Base-by-base conservation (phyloP, 2,329 filamentous ascomycete genomes). In the Tolypocladium nubicola region DNA sequence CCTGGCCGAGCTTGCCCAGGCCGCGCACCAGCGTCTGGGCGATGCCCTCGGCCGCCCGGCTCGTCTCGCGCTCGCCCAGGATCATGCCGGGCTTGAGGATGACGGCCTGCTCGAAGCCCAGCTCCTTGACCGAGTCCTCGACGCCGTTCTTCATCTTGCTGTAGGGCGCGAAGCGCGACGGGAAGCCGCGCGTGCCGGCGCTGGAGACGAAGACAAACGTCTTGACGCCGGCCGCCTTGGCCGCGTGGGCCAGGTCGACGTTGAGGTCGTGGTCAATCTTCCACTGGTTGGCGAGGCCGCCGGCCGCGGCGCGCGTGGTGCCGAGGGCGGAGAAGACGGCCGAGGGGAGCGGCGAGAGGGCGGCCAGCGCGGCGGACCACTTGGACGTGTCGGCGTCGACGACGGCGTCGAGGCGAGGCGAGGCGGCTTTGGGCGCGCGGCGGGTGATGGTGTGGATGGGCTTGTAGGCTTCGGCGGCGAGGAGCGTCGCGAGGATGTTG, bases 231-330 rank as follows among this genome's bases (percentile, higher is more conserved):
- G 85, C 83, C 4, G 79, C 80, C 67, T 87, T 89, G 49, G 92
- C 90, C 0, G 87, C 85, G 60, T 81, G 80, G 4, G 89, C 91
- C 30, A 96, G 78, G 62, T 87, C 85, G 53, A 95, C 71, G 72
- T 96, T 96, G 50, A 96, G 78, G 67, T 94, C 90, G 68, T 91
- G 83, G 74, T 97, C 93, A 62, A 97, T 89, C 68, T 89, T 88
- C 75, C 90, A 88, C 74, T 97, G 93, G 60, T 86, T 84, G 35
- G 84, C 86, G 62, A 96, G 75, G 58, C 87, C 79, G 60, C 92
- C 92, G 0, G 90, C 91, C 14, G 79, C 78, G 0, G 77, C 87
- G 53, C 85, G 83, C 0, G 92, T 97, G 2, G 90, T 96, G 58
- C 87, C 93, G 1, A 97, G 80, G 1, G 83, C 83, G 2, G 88